phyloP scores from a whole-genome alignment of 164 flowering plant species.

The Kalanchoe fedtschenkoi region DNA sequence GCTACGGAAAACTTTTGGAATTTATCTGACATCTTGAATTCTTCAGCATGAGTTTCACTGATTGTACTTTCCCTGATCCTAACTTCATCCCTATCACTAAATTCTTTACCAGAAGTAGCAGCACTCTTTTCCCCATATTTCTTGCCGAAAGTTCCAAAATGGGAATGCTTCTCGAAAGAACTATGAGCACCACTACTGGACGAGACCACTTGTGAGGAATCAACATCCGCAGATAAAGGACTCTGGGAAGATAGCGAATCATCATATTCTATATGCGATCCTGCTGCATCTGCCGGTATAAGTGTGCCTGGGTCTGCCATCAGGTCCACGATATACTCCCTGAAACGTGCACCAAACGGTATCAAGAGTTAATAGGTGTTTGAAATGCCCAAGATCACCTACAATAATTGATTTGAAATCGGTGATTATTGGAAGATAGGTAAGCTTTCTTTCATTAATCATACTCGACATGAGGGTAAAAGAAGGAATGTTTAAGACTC shows the following conservation, averaged over 20 bases:
- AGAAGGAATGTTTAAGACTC: neutral
- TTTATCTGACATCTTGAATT: constrained; percentile 16
- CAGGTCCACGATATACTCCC: constrained; percentile 94
- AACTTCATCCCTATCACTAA: constrained; percentile 21
- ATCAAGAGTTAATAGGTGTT: neutral
- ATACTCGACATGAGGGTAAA: neutral
- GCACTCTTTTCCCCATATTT: constrained; percentile 20
- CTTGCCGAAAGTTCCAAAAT: constrained; percentile 29
- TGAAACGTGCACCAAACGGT: constrained; percentile 20
- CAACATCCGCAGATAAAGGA: constrained; percentile 42
- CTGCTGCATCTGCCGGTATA: constrained; percentile 81
- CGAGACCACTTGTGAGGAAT: constrained; percentile 32
- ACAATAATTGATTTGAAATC: neutral
- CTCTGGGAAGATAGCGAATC: constrained; percentile 32
- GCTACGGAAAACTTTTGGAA: constrained; percentile 13
- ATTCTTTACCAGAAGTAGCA: constrained; percentile 19
- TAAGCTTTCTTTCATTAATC: neutral
- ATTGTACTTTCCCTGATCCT: constrained; percentile 10
- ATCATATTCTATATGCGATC: constrained; percentile 41
- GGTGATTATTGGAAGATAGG: too few species aligned
- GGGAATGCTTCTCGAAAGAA: constrained; percentile 37
- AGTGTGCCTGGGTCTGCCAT: constrained; percentile 97
- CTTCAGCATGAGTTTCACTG: constrained; percentile 19
- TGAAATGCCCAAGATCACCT: neutral
- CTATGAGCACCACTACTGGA: constrained; percentile 45